phyloP scores from a whole-genome alignment of 2,329 filamentous ascomycete species.

The Colletotrichum sidae region DNA sequence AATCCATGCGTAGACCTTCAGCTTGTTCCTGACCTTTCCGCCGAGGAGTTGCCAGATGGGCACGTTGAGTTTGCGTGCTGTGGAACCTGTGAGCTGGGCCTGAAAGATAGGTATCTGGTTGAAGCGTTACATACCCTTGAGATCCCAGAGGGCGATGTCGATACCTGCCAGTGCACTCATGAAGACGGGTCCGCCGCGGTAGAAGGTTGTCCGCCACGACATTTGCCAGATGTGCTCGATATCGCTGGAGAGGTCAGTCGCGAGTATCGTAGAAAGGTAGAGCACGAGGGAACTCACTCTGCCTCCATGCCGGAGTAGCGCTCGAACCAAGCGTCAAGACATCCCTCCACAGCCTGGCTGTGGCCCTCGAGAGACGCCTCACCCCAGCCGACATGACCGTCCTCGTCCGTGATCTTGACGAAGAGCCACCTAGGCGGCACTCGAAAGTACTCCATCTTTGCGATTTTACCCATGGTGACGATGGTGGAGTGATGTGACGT shows the following conservation, averaged over 20 bases:
- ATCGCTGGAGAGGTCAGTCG: conserved; percentile 59
- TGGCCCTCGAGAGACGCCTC: conserved; percentile 82
- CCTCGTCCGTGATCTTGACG: conserved; percentile 78
- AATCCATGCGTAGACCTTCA: conserved; percentile 83
- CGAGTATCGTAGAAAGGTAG: accelerated
- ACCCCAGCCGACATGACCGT: conserved; percentile 76
- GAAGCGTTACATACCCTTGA: conserved; percentile 62
- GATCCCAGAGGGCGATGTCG: conserved; percentile 84
- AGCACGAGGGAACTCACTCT: conserved; percentile 60
- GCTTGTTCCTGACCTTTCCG: conserved; percentile 76
- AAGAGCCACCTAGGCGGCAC: conserved; percentile 82
- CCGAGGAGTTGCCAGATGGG: conserved; percentile 81
- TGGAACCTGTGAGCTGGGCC: not conserved
- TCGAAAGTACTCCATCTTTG: conserved; percentile 77
- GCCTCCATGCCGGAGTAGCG: conserved; percentile 76
- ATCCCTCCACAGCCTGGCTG: conserved; percentile 79
- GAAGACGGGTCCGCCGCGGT: conserved; percentile 81
- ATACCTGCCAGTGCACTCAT: conserved; percentile 84
- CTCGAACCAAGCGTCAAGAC: conserved; percentile 73
- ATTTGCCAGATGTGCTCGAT: conserved; percentile 87
- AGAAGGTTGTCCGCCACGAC: conserved; percentile 78
- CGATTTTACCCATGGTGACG: conserved; percentile 69
- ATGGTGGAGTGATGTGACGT: not conserved
- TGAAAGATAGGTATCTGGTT: accelerated
- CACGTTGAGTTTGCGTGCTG: conserved; percentile 64